These are phyloP conservation scores for rapeseed (Brassica napus) DNA, from an alignment of 345 rosid species.

Conservation along the genomic window Da-Ae NC_063436.1:10788001-10788500, in stretches of 20 bases:
- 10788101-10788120: conserved; percentile 31
- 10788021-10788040: neutral
- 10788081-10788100: conserved; percentile 4
- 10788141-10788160: conserved; percentile 38
- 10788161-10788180: conserved; percentile 15
- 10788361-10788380: conserved; percentile 44
- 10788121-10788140: conserved; percentile 30
- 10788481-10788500: too few species aligned
- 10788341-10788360: conserved; percentile 26
- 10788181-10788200: conserved; percentile 24
- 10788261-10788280: neutral
- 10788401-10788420: conserved; percentile 23
- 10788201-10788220: conserved; percentile 30
- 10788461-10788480: neutral
- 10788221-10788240: conserved; percentile 24
- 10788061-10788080: conserved; percentile 18
- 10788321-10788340: neutral
- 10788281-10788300: neutral
- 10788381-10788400: conserved; percentile 38
- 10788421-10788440: conserved; percentile 9
- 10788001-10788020: neutral
- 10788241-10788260: conserved; percentile 25
- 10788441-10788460: conserved; percentile 5
- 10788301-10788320: neutral
- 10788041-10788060: neutral